Evolutionary conservation across 2,329 filamentous ascomycete species (phyloP).

Genomic region (Xylaria sp.): DNA sequence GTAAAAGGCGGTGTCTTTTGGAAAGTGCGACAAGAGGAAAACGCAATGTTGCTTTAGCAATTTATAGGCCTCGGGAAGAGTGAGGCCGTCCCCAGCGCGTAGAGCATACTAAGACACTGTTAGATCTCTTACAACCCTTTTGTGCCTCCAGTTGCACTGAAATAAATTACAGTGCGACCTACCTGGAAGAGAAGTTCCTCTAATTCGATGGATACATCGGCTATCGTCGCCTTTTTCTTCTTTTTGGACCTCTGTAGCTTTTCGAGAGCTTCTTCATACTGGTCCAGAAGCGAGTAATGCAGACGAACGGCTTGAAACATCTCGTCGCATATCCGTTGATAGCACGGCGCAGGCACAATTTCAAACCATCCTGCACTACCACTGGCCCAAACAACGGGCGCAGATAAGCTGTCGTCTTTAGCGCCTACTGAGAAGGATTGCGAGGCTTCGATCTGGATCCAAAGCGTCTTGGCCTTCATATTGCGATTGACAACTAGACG

Average conservation of each 20-base stretch:
- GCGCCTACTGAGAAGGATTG: constrained; percentile 65
- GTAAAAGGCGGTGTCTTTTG: constrained; percentile 61
- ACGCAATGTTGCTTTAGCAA: constrained; percentile 61
- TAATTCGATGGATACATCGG: constrained; percentile 47
- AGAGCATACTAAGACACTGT: constrained; percentile 58
- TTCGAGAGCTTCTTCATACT: constrained; percentile 59
- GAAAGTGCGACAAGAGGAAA: constrained; percentile 65
- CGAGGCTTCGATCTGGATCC: constrained; percentile 66
- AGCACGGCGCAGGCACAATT: constrained; percentile 68
- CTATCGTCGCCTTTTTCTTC: constrained; percentile 48
- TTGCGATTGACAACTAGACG: constrained; percentile 51
- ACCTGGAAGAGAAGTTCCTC: constrained; percentile 54
- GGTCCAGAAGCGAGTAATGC: constrained; percentile 71
- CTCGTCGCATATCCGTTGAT: constrained; percentile 65
- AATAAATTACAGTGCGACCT: not conserved
- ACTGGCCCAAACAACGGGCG: constrained; percentile 72
- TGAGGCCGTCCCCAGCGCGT: constrained; percentile 63
- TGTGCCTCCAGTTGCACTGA: not conserved
- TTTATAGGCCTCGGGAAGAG: constrained; percentile 60
- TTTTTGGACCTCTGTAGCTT: constrained; percentile 48
- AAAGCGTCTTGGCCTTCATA: constrained; percentile 45
- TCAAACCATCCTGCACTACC: constrained; percentile 76
- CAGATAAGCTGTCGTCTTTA: constrained; percentile 60
- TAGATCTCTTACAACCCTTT: not conserved
- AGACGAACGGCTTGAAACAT: constrained; percentile 73